Evolutionary conservation across 306 rosid genomes (phyloP).

Genomic region (Canavalia ensiformis): DNA sequence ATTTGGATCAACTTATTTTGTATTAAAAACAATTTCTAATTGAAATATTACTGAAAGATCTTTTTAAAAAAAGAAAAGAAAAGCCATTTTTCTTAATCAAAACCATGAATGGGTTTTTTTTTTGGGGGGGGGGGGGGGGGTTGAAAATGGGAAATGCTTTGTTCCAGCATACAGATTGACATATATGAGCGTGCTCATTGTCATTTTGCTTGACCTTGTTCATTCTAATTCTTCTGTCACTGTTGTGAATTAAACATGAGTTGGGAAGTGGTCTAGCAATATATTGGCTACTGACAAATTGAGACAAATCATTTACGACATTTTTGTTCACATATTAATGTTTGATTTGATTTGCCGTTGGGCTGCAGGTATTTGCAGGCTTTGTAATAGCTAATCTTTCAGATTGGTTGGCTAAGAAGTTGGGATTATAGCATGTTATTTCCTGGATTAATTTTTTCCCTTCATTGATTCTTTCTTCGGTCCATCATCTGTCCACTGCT

Average conservation of each 20-base stretch:
- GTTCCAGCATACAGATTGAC: too few species aligned
- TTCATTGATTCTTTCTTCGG: constrained; percentile 56
- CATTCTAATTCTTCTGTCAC: neutral
- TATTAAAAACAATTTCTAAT: neutral
- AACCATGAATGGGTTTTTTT: too few species aligned
- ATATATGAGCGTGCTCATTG: neutral
- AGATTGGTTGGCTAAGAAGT: constrained; percentile 75
- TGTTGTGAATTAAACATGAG: neutral
- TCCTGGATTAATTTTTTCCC: constrained; percentile 28
- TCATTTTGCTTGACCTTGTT: neutral
- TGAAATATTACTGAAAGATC: too few species aligned
- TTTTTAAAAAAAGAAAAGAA: too few species aligned
- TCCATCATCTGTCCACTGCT: constrained; percentile 1
- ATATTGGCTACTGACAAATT: neutral
- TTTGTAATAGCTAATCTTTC: constrained; percentile 90
- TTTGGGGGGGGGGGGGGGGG: too few species aligned
- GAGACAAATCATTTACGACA: neutral
- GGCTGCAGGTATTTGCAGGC: constrained; percentile 84
- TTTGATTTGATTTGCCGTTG: constrained; percentile 27
- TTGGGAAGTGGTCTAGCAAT: neutral
- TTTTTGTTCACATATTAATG: constrained; percentile 16
- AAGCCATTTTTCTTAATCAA: too few species aligned
- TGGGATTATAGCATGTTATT: constrained; percentile 70
- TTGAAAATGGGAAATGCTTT: too few species aligned
- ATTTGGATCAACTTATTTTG: too few species aligned